Percentiles rank a stretch among this genome's conserved stretches.
phyloP scores from a whole-genome alignment of 805 yeast species.

The Yarrowia yakushimensis region DNA sequence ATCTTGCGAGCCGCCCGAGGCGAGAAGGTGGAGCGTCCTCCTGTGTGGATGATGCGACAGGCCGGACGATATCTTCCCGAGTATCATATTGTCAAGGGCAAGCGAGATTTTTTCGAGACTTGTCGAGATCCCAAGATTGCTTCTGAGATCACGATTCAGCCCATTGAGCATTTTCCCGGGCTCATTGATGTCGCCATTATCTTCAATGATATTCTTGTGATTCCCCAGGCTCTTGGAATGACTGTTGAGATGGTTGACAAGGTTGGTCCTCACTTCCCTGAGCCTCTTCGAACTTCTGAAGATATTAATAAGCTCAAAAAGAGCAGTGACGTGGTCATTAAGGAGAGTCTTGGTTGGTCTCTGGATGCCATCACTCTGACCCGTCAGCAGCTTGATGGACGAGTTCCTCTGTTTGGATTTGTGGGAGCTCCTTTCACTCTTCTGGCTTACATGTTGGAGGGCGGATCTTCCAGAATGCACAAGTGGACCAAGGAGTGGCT shows the following conservation, averaged over 20 bases:
- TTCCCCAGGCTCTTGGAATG: constrained; percentile 98
- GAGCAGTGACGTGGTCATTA: constrained; percentile 64
- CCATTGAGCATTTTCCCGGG: constrained; percentile 84
- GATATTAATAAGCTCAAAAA: constrained; percentile 51
- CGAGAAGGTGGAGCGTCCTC: constrained; percentile 92
- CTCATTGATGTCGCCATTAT: constrained; percentile 95
- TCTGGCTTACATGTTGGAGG: constrained; percentile 95
- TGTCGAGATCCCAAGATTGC: constrained; percentile 94
- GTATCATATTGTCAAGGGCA: constrained; percentile 83
- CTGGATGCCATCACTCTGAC: constrained; percentile 89
- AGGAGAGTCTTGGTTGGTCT: constrained; percentile 86
- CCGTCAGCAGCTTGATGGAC: constrained; percentile 77
- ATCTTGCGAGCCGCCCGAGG: constrained; percentile 82
- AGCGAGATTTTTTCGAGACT: constrained; percentile 87
- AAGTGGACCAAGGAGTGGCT: constrained; percentile 91
- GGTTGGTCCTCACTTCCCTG: constrained; percentile 88
- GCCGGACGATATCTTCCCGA: constrained; percentile 84
- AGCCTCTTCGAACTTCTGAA: constrained; percentile 72
- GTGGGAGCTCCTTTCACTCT: constrained; percentile 98
- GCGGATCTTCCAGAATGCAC: constrained; percentile 91
- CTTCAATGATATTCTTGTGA: constrained; percentile 89
- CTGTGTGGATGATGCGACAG: constrained; percentile 97
- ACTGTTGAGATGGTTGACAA: constrained; percentile 90
- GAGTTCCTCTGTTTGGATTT: constrained; percentile 92
- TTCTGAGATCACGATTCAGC: constrained; percentile 91